A percentile compares a stretch with the other conserved stretches of the same genome.
phyloP scores from a whole-genome alignment of 257 asterid species.

The Eustoma russellianum region DNA sequence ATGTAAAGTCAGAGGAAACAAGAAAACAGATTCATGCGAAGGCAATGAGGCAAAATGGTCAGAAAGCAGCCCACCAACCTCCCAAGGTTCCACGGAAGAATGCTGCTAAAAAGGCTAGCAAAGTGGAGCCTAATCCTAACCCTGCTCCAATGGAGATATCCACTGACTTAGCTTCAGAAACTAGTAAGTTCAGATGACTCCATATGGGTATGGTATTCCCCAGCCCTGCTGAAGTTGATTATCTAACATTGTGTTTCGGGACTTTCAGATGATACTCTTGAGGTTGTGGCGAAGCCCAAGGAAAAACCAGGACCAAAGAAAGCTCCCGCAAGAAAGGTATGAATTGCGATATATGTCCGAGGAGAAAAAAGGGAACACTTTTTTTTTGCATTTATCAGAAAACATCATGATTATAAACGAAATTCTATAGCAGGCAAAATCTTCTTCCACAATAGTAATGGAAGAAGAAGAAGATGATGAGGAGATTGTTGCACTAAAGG shows the following conservation, averaged over 20 bases:
- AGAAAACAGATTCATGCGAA: slow-evolving; percentile 24
- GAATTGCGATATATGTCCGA: not conserved
- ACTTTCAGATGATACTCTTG: slow-evolving; percentile 33
- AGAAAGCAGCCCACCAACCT: slow-evolving; percentile 21
- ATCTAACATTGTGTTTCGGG: not conserved
- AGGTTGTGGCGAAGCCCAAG: slow-evolving; percentile 47
- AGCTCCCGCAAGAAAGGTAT: slow-evolving; percentile 67
- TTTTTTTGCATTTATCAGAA: too few relatives aligned
- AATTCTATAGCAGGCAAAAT: slow-evolving; percentile 16
- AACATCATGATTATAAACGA: not conserved
- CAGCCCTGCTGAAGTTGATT: not conserved
- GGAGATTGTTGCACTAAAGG: slow-evolving; percentile 56
- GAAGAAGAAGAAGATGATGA: slow-evolving; percentile 37
- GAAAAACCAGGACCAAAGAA: slow-evolving; percentile 62
- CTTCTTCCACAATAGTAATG: slow-evolving; percentile 10
- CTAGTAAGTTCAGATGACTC: slow-evolving; percentile 27
- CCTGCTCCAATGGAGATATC: slow-evolving; percentile 42
- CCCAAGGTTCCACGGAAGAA: slow-evolving; percentile 44
- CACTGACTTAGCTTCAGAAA: slow-evolving; percentile 27
- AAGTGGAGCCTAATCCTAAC: slow-evolving; percentile 35
- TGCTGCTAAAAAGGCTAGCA: slow-evolving; percentile 36
- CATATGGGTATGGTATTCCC: not conserved
- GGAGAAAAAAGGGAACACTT: too few relatives aligned
- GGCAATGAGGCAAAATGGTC: slow-evolving; percentile 26
- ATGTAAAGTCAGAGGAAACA: slow-evolving; percentile 27